Conservation (phyloP, 371 early-diverging fungal species). For the Mortierella sp. region DNA sequence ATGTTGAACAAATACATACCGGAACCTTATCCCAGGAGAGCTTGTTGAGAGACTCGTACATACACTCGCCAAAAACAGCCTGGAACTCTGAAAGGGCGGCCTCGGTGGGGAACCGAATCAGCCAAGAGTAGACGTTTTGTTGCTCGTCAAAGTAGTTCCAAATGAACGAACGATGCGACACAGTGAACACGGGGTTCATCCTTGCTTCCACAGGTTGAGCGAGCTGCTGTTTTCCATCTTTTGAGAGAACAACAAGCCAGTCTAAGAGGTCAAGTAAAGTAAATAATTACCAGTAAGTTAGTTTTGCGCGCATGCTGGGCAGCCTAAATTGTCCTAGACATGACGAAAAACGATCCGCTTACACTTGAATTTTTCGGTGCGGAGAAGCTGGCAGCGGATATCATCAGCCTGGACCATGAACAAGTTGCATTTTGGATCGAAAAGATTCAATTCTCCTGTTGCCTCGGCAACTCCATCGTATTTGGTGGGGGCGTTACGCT, state of each 20-base stretch:
- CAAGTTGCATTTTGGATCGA: constrained; percentile 60
- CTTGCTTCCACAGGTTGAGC: constrained; percentile 75
- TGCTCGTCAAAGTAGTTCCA: constrained; percentile 63
- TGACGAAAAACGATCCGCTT: constrained; percentile 13
- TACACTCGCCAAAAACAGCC: constrained; percentile 71
- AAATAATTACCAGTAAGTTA: background rate
- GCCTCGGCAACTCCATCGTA: constrained; percentile 53
- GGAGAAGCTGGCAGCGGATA: constrained; percentile 64
- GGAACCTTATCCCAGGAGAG: constrained; percentile 60
- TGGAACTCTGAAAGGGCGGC: constrained; percentile 65
- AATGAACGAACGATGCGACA: constrained; percentile 47
- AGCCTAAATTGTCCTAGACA: background rate
- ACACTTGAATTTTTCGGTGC: constrained; percentile 53
- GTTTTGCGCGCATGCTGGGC: background rate
- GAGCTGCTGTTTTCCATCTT: constrained; percentile 59
- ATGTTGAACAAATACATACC: constrained; percentile 24
- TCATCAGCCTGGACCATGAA: constrained; percentile 63
- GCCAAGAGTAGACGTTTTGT: constrained; percentile 74
- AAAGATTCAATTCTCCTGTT: constrained; percentile 70
- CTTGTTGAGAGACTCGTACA: constrained; percentile 74
- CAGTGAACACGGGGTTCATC: constrained; percentile 84
- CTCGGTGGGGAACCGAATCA: constrained; percentile 68
- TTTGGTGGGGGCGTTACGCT: constrained; percentile 23
- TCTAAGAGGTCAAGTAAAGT: constrained; percentile 30
- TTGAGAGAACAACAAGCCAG: constrained; percentile 69